Evolutionary conservation across 192 early-diverging fungal species (phyloP).

Genomic region (Powellomyces hirtus): DNA sequence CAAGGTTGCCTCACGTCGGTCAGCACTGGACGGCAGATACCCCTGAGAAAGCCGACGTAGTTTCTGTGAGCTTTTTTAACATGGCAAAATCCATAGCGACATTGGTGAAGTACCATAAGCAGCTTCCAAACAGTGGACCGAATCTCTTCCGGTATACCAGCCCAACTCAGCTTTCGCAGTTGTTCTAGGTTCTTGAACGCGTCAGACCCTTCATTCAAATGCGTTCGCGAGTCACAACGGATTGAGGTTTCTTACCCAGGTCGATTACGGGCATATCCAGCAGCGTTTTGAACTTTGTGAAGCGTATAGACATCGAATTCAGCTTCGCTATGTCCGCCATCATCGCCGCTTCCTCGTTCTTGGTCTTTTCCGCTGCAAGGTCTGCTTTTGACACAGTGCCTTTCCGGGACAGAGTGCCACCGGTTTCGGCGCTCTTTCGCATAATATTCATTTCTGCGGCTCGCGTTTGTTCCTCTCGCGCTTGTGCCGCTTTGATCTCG

Average conservation of each 20-base stretch:
- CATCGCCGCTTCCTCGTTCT: slow-evolving; percentile 45
- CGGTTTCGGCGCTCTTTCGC: slow-evolving; percentile 18
- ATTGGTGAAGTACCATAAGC: slow-evolving; percentile 61
- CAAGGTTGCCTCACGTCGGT: slow-evolving; percentile 77
- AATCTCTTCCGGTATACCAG: slow-evolving; percentile 83
- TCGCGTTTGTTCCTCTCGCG: slow-evolving; percentile 2
- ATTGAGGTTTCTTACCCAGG: slow-evolving; percentile 41
- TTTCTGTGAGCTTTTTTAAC: too few species aligned
- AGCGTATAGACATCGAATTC: slow-evolving; percentile 51
- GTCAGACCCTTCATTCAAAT: not conserved
- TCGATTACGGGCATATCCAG: slow-evolving; percentile 58
- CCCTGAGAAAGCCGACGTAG: slow-evolving; percentile 61
- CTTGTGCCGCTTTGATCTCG: slow-evolving; percentile 9
- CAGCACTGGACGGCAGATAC: slow-evolving; percentile 87
- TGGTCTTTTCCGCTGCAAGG: slow-evolving; percentile 6
- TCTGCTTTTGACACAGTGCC: not conserved
- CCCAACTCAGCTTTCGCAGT: slow-evolving; percentile 86
- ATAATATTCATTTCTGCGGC: slow-evolving; percentile 17
- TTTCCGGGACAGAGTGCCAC: not conserved
- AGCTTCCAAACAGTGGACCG: slow-evolving; percentile 91
- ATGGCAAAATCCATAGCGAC: slow-evolving; percentile 3
- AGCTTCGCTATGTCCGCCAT: slow-evolving; percentile 51
- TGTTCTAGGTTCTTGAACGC: slow-evolving; percentile 34
- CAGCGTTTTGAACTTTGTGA: slow-evolving; percentile 57
- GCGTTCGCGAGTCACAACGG: not conserved